Evolutionary conservation across 1,139 yeast genomes (phyloP), one percentile per base, ranked within the genome.

Genomic region (Blastobotrys ciferrii): DNA sequence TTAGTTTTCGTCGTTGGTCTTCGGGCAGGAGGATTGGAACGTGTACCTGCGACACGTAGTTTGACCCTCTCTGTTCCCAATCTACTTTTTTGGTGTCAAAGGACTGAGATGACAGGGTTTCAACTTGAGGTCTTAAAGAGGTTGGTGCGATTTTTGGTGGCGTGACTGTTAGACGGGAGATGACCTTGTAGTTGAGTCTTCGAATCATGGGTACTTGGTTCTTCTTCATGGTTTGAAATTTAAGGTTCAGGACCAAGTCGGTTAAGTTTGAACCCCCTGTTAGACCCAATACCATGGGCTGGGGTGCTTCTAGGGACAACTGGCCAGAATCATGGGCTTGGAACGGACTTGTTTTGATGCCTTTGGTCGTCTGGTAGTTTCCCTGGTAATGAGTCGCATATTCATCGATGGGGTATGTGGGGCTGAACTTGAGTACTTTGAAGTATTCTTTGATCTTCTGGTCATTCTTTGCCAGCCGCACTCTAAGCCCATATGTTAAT

Each of bases 41-140:
- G 3, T 11, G 17, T 4, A 36, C 40, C 6, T 19, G 11, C 7
- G 40, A 18, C 17, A 13, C 9, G 19, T 36, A 36, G 28, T 11
- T 19, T 5, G 15, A 15, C 13, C 19, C 40, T 36, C 13, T 18
- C 4, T 3, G n/a, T 6, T 18, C 19, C 40, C 40, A 36, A 14
- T 36, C 40, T 17, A 36, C 14, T 9, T 36, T 36, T 19, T 36
- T 18, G 40, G 28, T n/a, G 14, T 36, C 40, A 28, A 36, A 36
- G 13, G 40, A 36, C 17, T 36, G 40, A 11, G 11, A 23, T n/a
- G 40, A 36, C 15, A 36, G 40, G 18, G 19, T 13, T 36, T 36
- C 40, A 18, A 13, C n/a, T 13, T 36, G 40, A 3, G 40, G 40
- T 13, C 14, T 18, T 19, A 36, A 36, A 12, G 40, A 7, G 13